Percentiles rank a stretch among this genome's conserved stretches.
Evolutionary conservation across 345 rosid genomes (phyloP).

Genomic region (Aquilaria sinensis): DNA sequence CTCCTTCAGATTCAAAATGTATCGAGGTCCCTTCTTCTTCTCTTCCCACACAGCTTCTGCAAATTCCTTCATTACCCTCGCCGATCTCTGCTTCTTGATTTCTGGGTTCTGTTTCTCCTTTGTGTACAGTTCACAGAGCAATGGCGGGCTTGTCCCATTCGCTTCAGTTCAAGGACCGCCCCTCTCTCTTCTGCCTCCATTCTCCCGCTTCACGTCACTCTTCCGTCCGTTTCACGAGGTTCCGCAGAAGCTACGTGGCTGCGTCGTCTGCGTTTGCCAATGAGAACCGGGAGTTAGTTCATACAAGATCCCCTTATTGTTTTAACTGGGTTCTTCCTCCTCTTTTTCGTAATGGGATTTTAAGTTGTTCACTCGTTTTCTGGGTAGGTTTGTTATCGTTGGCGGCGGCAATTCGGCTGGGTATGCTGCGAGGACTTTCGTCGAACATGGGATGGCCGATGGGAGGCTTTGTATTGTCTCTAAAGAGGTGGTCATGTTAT

Average conservation of each 20-base stretch:
- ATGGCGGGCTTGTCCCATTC: conserved; percentile 57
- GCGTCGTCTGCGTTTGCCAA: conserved; percentile 62
- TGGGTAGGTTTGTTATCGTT: conserved; percentile 63
- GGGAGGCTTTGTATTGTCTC: conserved; percentile 86
- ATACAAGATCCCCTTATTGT: neutral
- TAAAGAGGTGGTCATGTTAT: conserved; percentile 54
- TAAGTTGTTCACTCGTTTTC: conserved; percentile 3
- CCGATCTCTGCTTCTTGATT: conserved; percentile 17
- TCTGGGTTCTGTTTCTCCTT: conserved; percentile 1
- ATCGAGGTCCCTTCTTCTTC: conserved; percentile 32
- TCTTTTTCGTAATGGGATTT: neutral
- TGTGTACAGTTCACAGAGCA: conserved; percentile 35
- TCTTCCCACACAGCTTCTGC: conserved; percentile 2
- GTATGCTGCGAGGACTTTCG: conserved; percentile 88
- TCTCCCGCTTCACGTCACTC: conserved; percentile 45
- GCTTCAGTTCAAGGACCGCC: conserved; percentile 47
- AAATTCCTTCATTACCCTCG: conserved; percentile 6
- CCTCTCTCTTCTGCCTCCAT: conserved; percentile 49
- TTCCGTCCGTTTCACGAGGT: conserved; percentile 32
- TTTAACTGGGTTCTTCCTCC: neutral
- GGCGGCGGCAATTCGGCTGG: conserved; percentile 99
- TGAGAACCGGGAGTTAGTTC: conserved; percentile 76
- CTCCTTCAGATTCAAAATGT: conserved; percentile 22
- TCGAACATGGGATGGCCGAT: conserved; percentile 93
- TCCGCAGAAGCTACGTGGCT: conserved; percentile 44